Evolutionary conservation across 2,329 filamentous ascomycete genomes (phyloP).

Genomic region (Tolypocladium capitatum): DNA sequence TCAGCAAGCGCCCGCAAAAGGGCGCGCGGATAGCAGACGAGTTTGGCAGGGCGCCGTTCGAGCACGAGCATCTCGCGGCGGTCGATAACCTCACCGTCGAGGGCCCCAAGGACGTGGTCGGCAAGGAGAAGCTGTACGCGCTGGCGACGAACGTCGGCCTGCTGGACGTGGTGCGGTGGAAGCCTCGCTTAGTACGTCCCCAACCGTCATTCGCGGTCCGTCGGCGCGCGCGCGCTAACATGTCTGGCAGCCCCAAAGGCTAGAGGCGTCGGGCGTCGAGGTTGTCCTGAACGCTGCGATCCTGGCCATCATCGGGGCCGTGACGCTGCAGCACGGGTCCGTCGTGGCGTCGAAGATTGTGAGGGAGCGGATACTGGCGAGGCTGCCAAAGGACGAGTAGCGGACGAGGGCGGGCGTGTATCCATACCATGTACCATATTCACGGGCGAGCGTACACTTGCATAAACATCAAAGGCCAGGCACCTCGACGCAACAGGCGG

Average conservation of each 20-base stretch:
- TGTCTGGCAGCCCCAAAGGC: slow-evolving; percentile 41
- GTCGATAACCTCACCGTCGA: slow-evolving; percentile 55
- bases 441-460: slow-evolving; percentile 5
- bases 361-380: slow-evolving; percentile 57
- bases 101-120: slow-evolving; percentile 48
- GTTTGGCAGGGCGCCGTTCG: slow-evolving; percentile 50
- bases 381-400: slow-evolving; percentile 10
- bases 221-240: slow-evolving; percentile 2
- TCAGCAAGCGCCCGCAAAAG: slow-evolving; percentile 17
- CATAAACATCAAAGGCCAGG: slow-evolving; percentile 4
- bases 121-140: slow-evolving; percentile 50
- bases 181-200: slow-evolving; percentile 59
- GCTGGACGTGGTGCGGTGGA: slow-evolving; percentile 71
- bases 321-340: slow-evolving; percentile 79
- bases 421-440: slow-evolving; percentile 12
- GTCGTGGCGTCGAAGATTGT: slow-evolving; percentile 62
- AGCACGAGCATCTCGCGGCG: slow-evolving; percentile 57
- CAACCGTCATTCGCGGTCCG: too few relatives aligned
- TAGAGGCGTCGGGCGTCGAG: slow-evolving; percentile 59
- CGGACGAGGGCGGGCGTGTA: not conserved
- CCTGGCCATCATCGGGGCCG: slow-evolving; percentile 75
- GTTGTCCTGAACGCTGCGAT: slow-evolving; percentile 64
- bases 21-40: slow-evolving; percentile 24
- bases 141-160: slow-evolving; percentile 62
- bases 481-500: not conserved